phyloP scores from a whole-genome alignment of 2,329 filamentous ascomycete genomes.

The Fusarium ramigenum region DNA sequence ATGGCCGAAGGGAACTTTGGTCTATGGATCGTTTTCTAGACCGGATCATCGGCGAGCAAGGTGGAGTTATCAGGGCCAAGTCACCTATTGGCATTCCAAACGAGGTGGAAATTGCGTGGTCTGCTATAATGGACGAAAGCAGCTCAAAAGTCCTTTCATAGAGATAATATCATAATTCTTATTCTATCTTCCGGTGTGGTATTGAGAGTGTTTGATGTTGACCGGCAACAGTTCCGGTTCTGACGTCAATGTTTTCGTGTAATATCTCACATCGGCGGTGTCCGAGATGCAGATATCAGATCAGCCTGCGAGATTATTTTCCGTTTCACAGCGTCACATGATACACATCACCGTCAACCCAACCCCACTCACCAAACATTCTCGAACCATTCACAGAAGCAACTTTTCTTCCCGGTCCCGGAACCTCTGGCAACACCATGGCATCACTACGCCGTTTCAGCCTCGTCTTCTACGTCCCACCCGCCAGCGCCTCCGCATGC shows the following conservation, averaged over 20 bases:
- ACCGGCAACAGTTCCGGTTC: neutral
- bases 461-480: slow-evolving; percentile 63
- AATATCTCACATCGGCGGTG: neutral
- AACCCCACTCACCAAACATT: neutral
- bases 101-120: slow-evolving; percentile 29
- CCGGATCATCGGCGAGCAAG: neutral
- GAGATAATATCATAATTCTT: neutral
- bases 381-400: slow-evolving; percentile 15
- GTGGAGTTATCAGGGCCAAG: accelerated
- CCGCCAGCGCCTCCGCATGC: slow-evolving; percentile 55
- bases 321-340: slow-evolving; percentile 18
- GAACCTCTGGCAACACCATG: slow-evolving; percentile 6
- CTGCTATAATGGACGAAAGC: neutral
- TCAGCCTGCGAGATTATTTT: slow-evolving; percentile 7
- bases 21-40: slow-evolving; percentile 22
- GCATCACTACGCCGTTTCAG: slow-evolving; percentile 40
- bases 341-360: neutral
- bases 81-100: neutral
- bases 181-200: too few species aligned
- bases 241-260: neutral
- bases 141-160: neutral
- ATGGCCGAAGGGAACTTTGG: neutral
- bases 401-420: slow-evolving; percentile 16
- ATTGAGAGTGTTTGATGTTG: too few species aligned
- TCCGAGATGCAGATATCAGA: slow-evolving; percentile 21